phyloP scores from a whole-genome alignment of 352 stramenopile species.

The Phytophthora tubulina region DNA sequence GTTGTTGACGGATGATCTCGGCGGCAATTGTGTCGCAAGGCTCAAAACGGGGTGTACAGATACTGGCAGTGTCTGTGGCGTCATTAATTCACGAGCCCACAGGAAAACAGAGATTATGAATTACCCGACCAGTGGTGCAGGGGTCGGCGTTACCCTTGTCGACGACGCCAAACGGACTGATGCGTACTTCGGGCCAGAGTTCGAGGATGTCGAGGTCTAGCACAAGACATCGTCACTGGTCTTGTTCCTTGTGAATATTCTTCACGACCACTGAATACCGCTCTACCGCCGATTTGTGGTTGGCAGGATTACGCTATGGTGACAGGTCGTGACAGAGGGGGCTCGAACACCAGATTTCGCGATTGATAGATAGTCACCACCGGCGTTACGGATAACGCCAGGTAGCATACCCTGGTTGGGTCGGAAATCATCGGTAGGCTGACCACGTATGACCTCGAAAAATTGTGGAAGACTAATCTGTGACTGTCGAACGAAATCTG shows the following conservation, averaged over 20 bases:
- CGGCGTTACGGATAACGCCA: neutral
- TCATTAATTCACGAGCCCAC: neutral
- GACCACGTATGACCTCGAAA: slow-evolving; percentile 21
- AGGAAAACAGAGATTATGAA: neutral
- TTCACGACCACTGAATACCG: slow-evolving; percentile 19
- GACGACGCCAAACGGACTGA: slow-evolving; percentile 31
- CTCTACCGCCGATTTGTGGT: slow-evolving; percentile 16
- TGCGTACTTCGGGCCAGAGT: slow-evolving; percentile 15
- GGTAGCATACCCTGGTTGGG: slow-evolving; percentile 19
- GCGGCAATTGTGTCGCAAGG: neutral
- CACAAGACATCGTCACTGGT: slow-evolving; percentile 16
- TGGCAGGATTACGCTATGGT: neutral
- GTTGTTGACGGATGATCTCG: neutral
- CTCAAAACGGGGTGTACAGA: neutral
- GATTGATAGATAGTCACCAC: slow-evolving; percentile 4
- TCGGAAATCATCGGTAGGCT: slow-evolving; percentile 15
- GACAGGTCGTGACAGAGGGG: neutral
- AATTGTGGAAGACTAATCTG: slow-evolving; percentile 7
- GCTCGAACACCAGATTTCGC: neutral
- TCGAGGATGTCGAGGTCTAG: slow-evolving; percentile 25
- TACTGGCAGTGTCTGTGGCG: neutral
- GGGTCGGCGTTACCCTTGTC: slow-evolving; percentile 25
- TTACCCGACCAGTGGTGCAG: slow-evolving; percentile 1
- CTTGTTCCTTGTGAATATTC: slow-evolving; percentile 24
- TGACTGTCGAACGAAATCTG: slow-evolving; percentile 9